Conservation (phyloP, 2,329 filamentous ascomycete species). For the Geosmithia morbida region DNA sequence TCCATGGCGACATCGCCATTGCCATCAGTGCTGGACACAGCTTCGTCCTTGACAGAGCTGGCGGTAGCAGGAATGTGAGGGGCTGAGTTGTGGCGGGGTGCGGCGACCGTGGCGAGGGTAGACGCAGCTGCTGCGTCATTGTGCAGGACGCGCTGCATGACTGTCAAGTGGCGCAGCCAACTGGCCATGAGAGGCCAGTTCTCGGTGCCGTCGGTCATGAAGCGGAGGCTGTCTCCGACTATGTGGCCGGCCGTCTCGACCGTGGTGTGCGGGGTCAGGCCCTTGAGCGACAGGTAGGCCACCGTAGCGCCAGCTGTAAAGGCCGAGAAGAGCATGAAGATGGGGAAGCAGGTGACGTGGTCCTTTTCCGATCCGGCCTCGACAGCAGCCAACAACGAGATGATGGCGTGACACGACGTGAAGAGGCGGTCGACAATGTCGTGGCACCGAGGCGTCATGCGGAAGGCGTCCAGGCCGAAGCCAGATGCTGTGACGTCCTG, state of each 20-base stretch:
- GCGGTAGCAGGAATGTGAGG: conserved; percentile 12
- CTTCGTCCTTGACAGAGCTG: conserved; percentile 35
- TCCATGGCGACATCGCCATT: conserved; percentile 39
- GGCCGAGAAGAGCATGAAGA: conserved; percentile 49
- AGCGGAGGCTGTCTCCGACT: conserved; percentile 41
- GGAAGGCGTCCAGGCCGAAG: conserved; percentile 40
- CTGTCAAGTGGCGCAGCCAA: conserved; percentile 44
- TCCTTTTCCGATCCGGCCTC: conserved; percentile 44
- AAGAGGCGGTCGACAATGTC: conserved; percentile 42
- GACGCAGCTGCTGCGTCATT: conserved; percentile 28
- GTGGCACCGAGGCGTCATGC: conserved; percentile 31
- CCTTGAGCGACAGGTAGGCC: conserved; percentile 48
- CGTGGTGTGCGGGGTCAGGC: conserved; percentile 38
- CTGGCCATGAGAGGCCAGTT: conserved; percentile 45
- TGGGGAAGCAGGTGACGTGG: conserved; percentile 42
- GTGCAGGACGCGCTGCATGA: conserved; percentile 46
- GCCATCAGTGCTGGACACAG: conserved; percentile 37
- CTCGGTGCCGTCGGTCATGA: conserved; percentile 43
- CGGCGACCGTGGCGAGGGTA: not conserved
- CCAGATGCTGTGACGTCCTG: conserved; percentile 38
- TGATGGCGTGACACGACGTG: conserved; percentile 42
- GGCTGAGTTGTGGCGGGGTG: conserved; percentile 16
- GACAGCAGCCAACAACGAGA: conserved; percentile 38
- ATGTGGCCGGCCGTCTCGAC: conserved; percentile 42
- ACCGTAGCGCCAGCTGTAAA: conserved; percentile 47